Percentiles rank a stretch among this genome's conserved stretches.
phyloP scores from a whole-genome alignment of 805 yeast species.

The Lachancea kluyveri region DNA sequence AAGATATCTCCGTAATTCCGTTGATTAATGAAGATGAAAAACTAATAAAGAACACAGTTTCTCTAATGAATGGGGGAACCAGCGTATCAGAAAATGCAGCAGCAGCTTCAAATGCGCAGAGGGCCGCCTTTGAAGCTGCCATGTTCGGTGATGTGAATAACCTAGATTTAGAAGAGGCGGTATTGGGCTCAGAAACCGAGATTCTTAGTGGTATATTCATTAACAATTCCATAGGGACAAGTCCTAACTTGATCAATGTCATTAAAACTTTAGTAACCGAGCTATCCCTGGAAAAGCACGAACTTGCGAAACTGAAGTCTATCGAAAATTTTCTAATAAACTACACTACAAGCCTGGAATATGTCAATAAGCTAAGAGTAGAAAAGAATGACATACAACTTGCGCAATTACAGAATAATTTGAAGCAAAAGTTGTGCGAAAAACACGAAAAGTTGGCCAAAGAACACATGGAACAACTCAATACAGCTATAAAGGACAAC shows the following conservation, averaged over 20 bases:
- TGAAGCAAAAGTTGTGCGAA: conserved; percentile 23
- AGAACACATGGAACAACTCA: conserved; percentile 19
- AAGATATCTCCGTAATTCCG: conserved; percentile 53
- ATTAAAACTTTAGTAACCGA: conserved; percentile 49
- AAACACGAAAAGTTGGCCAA: conserved; percentile 20
- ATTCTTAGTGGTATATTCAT: conserved; percentile 50
- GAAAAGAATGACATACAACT: conserved; percentile 28
- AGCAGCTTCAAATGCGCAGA: conserved; percentile 16
- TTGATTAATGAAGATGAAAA: conserved; percentile 24
- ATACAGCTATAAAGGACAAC: conserved; percentile 14
- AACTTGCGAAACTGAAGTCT: conserved; percentile 48
- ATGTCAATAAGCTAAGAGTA: conserved; percentile 26
- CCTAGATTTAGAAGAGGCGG: conserved; percentile 42
- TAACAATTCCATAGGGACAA: conserved; percentile 53
- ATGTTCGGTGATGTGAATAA: conserved; percentile 54
- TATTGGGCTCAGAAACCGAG: conserved; percentile 42
- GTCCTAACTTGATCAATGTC: conserved; percentile 49
- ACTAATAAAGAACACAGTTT: conserved; percentile 4
- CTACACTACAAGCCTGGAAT: conserved; percentile 35
- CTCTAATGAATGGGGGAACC: neutral
- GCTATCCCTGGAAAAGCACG: conserved; percentile 52
- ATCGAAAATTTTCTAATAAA: conserved; percentile 48
- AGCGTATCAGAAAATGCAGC: conserved; percentile 3
- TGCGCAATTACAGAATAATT: conserved; percentile 23
- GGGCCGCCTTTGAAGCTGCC: conserved; percentile 47